Base-by-base conservation (phyloP, 2,329 filamentous ascomycete genomes). In the Aspergillus spinulosporus region DNA sequence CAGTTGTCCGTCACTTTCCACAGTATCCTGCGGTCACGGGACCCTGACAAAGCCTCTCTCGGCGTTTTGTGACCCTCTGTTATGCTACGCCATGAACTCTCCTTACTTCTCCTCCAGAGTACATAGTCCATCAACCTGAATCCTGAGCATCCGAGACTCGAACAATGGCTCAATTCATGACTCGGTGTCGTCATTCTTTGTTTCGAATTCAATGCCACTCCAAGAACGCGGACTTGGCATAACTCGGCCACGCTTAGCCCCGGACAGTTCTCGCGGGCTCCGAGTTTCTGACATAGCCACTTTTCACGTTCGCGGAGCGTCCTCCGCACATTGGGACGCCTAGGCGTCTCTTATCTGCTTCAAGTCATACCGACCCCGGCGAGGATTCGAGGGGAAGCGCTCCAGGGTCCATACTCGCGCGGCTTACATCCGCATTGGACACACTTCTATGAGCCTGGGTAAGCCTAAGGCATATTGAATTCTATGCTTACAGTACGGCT, bases 211-310 rank as follows among this genome's bases (percentile, higher is more conserved):
- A 32, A 21, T 47, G 44, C 14, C 21, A 21, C 21, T 21, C 21
- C 21, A 21, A 47, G 34, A 31, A 45, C 26, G 43, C 43, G 26
- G 43, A 8, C 44, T 34, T 47, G 44, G 44, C 29, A 11, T 31
- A 34, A 47, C 11, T 47, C 29, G 44, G 44, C 44, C 29, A 34
- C 44, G 44, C 44, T n/a, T 26, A 47, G 44, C 31, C 44, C 34
- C 31, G 21, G 21, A 21, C 44, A 47, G 44, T 32, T n/a, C 8
- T 21, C 7, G 43, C 12, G 44, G 44, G 14, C 21, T 21, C 21
- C 21, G 21, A 21, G 21, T 21, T 32, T n/a, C 34, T 29, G 44
- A 15, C 44, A 47, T 47, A 47, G 44, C 44, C 44, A 47, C 44
- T 47, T 31, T n/a, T 29, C 44, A 47, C 44, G n/a, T 26, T 21